Evolutionary conservation across 164 flowering plant genomes (phyloP).

Genomic region (Magnolia sinica): DNA sequence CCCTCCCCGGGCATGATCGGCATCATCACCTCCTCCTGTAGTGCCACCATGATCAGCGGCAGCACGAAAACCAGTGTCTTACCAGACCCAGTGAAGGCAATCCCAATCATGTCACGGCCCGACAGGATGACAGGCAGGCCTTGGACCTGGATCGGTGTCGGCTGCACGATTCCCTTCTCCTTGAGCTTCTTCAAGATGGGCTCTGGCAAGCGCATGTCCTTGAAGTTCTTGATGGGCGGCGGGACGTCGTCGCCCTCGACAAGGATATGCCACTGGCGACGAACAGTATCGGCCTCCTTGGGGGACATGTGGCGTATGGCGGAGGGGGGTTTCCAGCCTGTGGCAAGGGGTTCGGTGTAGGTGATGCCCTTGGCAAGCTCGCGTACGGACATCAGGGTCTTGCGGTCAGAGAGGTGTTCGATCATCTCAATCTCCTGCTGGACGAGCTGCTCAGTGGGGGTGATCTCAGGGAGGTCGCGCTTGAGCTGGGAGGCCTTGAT

Average conservation of each 20-base stretch:
- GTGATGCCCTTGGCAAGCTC: slow-evolving; percentile 92
- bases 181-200: slow-evolving; percentile 68
- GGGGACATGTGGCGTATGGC: slow-evolving; percentile 54
- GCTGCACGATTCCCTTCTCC: slow-evolving; percentile 79
- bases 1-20: slow-evolving; percentile 91
- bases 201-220: slow-evolving; percentile 87
- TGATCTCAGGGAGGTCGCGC: slow-evolving; percentile 75
- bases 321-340: slow-evolving; percentile 92
- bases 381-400: slow-evolving; percentile 80
- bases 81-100: slow-evolving; percentile 95
- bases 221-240: slow-evolving; percentile 86
- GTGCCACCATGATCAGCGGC: slow-evolving; percentile 84
- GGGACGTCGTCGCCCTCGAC: slow-evolving; percentile 87
- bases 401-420: slow-evolving; percentile 75
- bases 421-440: slow-evolving; percentile 93
- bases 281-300: slow-evolving; percentile 45
- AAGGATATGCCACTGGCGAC: slow-evolving; percentile 90
- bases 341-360: slow-evolving; percentile 67
- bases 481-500: slow-evolving; percentile 81
- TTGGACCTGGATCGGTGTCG: slow-evolving; percentile 94
- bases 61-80: slow-evolving; percentile 87
- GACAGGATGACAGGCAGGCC: slow-evolving; percentile 90
- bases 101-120: slow-evolving; percentile 98
- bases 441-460: slow-evolving; percentile 64
- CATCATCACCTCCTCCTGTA: slow-evolving; percentile 92